Evolutionary conservation across 2,329 filamentous ascomycete genomes (phyloP).

Genomic region (Colletotrichum echinochloae): DNA sequence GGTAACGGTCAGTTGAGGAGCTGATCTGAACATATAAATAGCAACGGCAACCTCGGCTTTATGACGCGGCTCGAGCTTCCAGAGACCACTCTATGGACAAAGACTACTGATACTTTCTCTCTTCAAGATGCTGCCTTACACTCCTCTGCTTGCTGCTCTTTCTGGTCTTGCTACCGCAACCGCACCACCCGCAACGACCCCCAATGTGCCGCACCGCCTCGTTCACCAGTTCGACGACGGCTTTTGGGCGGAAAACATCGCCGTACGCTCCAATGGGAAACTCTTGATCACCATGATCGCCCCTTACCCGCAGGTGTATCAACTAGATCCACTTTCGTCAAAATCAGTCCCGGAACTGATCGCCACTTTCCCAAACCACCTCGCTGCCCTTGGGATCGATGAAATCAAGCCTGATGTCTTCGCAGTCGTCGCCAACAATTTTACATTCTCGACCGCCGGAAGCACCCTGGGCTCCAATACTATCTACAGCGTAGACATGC

Average conservation of each 20-base stretch:
- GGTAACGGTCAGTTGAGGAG: too few species aligned
- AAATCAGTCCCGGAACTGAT: neutral
- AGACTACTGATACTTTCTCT: neutral
- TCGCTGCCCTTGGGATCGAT: neutral
- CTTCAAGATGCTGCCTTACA: neutral
- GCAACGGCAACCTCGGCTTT: too few species aligned
- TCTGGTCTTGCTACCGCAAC: neutral
- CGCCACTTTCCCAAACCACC: neutral
- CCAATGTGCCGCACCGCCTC: neutral
- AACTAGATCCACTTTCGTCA: neutral
- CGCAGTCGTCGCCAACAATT: neutral
- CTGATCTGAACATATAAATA: too few species aligned
- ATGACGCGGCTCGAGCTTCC: too few species aligned
- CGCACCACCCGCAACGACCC: neutral
- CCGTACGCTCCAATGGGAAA: neutral
- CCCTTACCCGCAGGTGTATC: neutral
- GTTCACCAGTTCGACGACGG: neutral
- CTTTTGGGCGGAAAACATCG: neutral
- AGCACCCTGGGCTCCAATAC: neutral
- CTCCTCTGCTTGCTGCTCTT: neutral
- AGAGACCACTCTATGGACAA: too few species aligned
- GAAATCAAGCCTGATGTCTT: neutral
- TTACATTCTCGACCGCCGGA: neutral
- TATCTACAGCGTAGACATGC: neutral
- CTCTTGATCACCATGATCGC: neutral